Percentiles rank a stretch among this genome's conserved stretches.
Evolutionary conservation across 331 rosid species (phyloP).

Genomic region (Rhamnella rubrinervis): DNA sequence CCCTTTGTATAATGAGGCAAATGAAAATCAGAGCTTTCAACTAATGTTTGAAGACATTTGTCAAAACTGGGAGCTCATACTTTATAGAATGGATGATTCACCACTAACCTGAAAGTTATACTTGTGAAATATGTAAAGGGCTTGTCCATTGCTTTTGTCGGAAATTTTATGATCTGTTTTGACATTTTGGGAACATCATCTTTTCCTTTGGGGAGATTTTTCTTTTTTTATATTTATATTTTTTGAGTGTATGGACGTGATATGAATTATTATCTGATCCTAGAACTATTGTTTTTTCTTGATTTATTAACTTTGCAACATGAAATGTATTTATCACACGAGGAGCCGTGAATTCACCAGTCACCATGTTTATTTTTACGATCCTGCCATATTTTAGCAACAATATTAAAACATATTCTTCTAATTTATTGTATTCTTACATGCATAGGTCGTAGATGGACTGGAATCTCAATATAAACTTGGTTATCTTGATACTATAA

Average conservation of each 20-base stretch:
- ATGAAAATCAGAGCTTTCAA: not conserved
- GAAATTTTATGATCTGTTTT: not conserved
- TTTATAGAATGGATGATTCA: not conserved
- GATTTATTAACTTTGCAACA: not conserved
- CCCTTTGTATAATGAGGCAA: not conserved
- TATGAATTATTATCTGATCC: not conserved
- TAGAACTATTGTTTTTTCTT: not conserved
- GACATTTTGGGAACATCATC: not conserved
- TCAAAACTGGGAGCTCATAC: not conserved
- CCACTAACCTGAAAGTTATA: no score
- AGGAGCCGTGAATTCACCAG: not conserved
- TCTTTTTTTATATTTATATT: not conserved
- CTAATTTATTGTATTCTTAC: constrained; percentile 23
- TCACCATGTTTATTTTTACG: not conserved
- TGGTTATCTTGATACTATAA: constrained; percentile 48
- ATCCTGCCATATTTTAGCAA: no score
- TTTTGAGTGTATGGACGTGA: not conserved
- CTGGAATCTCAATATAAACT: constrained; percentile 42
- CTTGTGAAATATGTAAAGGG: no score
- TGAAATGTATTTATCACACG: not conserved
- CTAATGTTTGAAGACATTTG: not conserved
- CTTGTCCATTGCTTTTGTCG: not conserved
- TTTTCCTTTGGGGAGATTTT: not conserved
- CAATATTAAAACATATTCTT: not conserved
- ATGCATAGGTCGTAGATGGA: constrained; percentile 72